Percentiles rank a stretch among this genome's conserved stretches.
phyloP scores from a whole-genome alignment of 2,329 filamentous ascomycete species.

The Neophaeococcomyces aloes region DNA sequence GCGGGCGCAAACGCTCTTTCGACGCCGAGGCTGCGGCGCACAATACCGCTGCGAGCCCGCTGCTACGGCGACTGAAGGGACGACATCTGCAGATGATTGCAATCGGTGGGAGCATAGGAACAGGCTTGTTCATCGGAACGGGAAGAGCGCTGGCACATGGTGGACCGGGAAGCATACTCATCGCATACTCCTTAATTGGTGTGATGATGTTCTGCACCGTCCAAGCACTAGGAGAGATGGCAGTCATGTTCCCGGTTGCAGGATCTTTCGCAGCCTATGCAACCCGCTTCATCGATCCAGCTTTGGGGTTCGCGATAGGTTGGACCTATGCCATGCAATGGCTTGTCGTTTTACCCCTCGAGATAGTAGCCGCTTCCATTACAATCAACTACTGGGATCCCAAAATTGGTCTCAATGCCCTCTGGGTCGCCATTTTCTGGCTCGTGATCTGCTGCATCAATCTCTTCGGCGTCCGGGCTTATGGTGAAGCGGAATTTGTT shows the following conservation, averaged over 20 bases:
- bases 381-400: constrained; percentile 71
- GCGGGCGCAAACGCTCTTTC: constrained; percentile 15
- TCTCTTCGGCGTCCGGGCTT: constrained; percentile 76
- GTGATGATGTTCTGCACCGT: constrained; percentile 85
- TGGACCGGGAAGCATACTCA: constrained; percentile 64
- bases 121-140: constrained; percentile 77
- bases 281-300: constrained; percentile 84
- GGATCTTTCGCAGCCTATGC: constrained; percentile 88
- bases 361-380: constrained; percentile 77
- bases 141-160: constrained; percentile 59
- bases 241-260: constrained; percentile 81
- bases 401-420: constrained; percentile 51
- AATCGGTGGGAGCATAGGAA: constrained; percentile 66
- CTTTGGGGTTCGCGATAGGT: constrained; percentile 91
- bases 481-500: constrained; percentile 80
- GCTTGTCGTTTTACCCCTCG: constrained; percentile 71
- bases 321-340: constrained; percentile 89
- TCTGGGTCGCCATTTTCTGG: constrained; percentile 77
- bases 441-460: constrained; percentile 69
- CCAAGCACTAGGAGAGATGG: constrained; percentile 82
- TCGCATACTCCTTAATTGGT: constrained; percentile 68
- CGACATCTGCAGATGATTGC: constrained; percentile 96
- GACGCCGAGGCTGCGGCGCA: constrained; percentile 23
- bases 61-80: constrained; percentile 69
- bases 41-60: constrained; percentile 44